Base-by-base conservation (phyloP, 2,329 filamentous ascomycete species). In the Scopulariopsis brevicaulis region DNA sequence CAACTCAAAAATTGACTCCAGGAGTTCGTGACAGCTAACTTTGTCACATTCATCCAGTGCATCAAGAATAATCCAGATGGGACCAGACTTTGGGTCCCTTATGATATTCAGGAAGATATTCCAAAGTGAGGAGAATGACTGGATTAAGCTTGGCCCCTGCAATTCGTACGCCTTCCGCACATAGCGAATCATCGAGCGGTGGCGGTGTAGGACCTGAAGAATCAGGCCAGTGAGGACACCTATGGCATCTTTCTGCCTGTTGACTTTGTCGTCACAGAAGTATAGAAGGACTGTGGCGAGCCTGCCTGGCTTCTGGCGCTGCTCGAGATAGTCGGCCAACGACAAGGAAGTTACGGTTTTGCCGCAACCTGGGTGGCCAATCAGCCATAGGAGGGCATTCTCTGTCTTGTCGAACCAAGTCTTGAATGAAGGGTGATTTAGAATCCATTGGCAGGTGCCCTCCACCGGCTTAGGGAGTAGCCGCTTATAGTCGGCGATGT, bases 31-130 rank as follows among this genome's bases (percentile, higher is more conserved):
- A 55, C 67, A 60, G 15, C 64, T 66, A 34, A 37, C 28, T 18
- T 63, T 60, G 55, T 72, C 70, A 58, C 71, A 73, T 60, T 73
- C 70, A 63, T 73, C 71, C 55, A 74, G 64, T 6, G 69, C 70
- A 59, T 74, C 71, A 32, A 73, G 62, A 20, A 73, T 68, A 34
- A 73, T 59, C 43, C 61, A 66, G 14, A 71, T 52, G 8, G 64
- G 32, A 3, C 66, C 66, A 28, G 56, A 59, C 51, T 63, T 66
- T 4, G 63, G 66, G 54, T 73, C 68, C 6, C 58, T 62, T 14
- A 66, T 58, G 54, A 72, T 67, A 25, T 62, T 64, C 15, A 66
- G 50, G 58, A 73, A 73, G 25, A 71, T 61, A 48, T 62, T 62
- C 70, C 69, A 73, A 1, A 74, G 66, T 18, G 64, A 64, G 8